Evolutionary conservation across 345 rosid species (phyloP), one percentile per base, ranked within the genome.

Genomic region (Nasturtium officinale): DNA sequence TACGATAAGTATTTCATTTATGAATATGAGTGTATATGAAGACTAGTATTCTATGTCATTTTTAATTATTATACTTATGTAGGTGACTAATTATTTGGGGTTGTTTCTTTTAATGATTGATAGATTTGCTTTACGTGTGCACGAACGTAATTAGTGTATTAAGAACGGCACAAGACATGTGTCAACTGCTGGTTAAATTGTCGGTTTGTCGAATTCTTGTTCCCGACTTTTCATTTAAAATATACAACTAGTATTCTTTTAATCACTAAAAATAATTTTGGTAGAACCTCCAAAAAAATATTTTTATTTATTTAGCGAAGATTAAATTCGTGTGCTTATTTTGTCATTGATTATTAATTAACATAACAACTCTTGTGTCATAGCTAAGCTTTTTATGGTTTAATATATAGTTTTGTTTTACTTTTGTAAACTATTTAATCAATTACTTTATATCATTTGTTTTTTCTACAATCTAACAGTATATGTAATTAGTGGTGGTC

Each of bases 151-250:
- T 78, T 61, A 71, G 67, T 69, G 58, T 64, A 63, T 51, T 61
- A 74, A 50, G 69, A 73, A 60, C 15, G 58, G 47, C 83, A 23
- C 76, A 65, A 70, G 84, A 84, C 91, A 83, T 40, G 77, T 81
- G 96, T 83, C 94, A 50, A 32, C 5, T 77, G 80, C 69, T 82
- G 74, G 81, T 56, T 77, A 66, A 75, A 68, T 75, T 83, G 94
- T 87, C 89, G 92, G 89, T 81, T 61, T 78, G 74, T 73, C 75
- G 70, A 78, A 10, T 28, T 78, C 71, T 53, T 64, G 72, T 70
- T 71, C 60, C 76, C 53, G 5, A 56, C 29, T 37, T 70, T 35
- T 26, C 65, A 0, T 59, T 45, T 26, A 2, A 43, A 29, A 33
- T 23, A 7, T 38, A 38, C 15, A 10, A 50, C 21, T 40, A 1